Evolutionary conservation across 257 asterid species (phyloP).

Genomic region (Lycium barbarum): DNA sequence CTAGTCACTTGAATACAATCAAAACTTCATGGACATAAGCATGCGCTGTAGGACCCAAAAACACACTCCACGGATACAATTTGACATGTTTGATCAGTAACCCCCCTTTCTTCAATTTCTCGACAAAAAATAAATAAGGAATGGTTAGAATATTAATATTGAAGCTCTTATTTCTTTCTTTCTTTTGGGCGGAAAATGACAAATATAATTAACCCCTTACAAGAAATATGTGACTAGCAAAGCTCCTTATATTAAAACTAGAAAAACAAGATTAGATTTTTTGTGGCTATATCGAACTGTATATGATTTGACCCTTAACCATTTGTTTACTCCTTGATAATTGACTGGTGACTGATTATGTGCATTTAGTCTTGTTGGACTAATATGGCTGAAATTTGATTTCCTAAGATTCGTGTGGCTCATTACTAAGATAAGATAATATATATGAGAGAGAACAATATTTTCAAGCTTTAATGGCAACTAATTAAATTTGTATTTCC

Average conservation of each 20-base stretch:
- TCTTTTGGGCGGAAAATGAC: background rate
- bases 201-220: background rate
- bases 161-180: background rate
- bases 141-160: background rate
- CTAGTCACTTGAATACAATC: constrained; percentile 11
- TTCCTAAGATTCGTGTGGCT: background rate
- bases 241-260: background rate
- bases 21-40: constrained; percentile 6
- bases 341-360: constrained; percentile 17
- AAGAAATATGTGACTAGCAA: background rate
- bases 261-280: background rate
- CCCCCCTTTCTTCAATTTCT: background rate
- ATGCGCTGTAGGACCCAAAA: constrained; percentile 30
- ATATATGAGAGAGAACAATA: background rate
- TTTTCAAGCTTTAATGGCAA: background rate
- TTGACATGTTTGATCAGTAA: background rate
- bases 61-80: background rate
- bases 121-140: background rate
- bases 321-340: background rate
- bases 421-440: background rate
- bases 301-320: background rate
- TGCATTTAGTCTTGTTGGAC: background rate
- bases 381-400: background rate
- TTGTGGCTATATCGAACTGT: constrained; percentile 8
- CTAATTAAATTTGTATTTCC: background rate